phyloP scores from a whole-genome alignment of 2,329 filamentous ascomycete genomes.

The Monilinia laxa region DNA sequence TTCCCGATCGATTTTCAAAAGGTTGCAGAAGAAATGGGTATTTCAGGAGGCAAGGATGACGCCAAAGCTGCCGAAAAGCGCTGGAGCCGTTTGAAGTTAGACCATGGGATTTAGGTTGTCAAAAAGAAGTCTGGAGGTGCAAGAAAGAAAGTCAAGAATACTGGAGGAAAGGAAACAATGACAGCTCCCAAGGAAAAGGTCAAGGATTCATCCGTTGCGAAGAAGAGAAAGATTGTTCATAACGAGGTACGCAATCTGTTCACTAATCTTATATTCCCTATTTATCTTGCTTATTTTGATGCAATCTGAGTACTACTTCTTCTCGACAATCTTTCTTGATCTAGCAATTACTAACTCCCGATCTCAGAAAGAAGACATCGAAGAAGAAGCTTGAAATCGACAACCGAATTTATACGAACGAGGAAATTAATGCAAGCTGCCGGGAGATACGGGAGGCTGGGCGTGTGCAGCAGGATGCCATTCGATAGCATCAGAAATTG shows the following conservation, averaged over 20 bases:
- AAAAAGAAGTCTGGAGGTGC: not conserved
- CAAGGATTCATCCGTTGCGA: not conserved
- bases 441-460: not conserved
- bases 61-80: not conserved
- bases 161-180: not conserved
- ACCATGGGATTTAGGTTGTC: no score
- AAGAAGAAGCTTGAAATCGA: not conserved
- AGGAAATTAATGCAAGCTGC: no score
- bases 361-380: not conserved
- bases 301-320: not conserved
- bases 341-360: not conserved
- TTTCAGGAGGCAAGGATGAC: not conserved
- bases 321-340: not conserved
- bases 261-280: not conserved
- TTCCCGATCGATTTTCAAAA: not conserved
- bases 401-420: no score
- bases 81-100: not conserved
- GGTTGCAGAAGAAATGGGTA: not conserved
- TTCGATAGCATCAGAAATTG: not conserved
- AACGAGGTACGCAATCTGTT: not conserved
- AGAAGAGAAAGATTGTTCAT: not conserved
- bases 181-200: not conserved
- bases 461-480: not conserved
- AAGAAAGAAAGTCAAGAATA: not conserved
- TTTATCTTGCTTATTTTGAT: not conserved